Evolutionary conservation across 2,329 filamentous ascomycete species (phyloP).

Genomic region (Cephalotrichum gorgonifer): DNA sequence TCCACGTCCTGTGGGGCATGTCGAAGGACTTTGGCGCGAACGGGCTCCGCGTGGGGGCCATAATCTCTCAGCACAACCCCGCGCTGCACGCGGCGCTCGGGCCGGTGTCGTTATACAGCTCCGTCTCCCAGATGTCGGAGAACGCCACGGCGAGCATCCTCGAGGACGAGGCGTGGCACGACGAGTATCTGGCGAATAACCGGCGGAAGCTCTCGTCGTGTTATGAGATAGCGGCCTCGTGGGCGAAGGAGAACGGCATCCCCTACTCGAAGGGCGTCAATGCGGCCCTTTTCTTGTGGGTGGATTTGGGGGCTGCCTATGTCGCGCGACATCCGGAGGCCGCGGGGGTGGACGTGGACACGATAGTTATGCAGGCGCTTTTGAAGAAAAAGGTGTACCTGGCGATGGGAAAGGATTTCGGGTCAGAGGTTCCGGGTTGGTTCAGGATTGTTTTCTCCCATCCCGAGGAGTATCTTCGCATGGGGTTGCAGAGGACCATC

Average conservation of each 20-base stretch:
- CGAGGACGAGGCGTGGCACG: conserved; percentile 30
- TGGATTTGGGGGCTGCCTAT: conserved; percentile 29
- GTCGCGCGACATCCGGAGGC: conserved; percentile 7
- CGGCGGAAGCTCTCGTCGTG: conserved; percentile 23
- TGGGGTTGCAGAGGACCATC: conserved; percentile 10
- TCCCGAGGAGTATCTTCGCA: conserved; percentile 16
- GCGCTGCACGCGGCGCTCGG: conserved; percentile 25
- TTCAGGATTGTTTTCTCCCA: conserved; percentile 28
- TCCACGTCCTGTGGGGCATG: conserved; percentile 40
- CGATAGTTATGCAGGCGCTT: conserved; percentile 16
- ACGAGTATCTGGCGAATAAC: conserved; percentile 32
- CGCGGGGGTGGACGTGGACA: conserved; percentile 13
- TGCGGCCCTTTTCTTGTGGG: conserved; percentile 46
- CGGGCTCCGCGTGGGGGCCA: conserved; percentile 38
- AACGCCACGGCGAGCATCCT: conserved; percentile 28
- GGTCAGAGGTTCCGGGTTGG: conserved; percentile 26
- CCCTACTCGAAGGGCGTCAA: conserved; percentile 35
- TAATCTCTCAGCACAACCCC: conserved; percentile 36
- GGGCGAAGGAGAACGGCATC: conserved; percentile 27
- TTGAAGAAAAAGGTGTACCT: conserved; percentile 22
- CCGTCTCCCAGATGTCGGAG: conserved; percentile 32
- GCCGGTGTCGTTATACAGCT: conserved; percentile 28
- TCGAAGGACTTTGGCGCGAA: conserved; percentile 46
- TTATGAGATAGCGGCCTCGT: conserved; percentile 24
- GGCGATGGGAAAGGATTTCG: conserved; percentile 24